These are phyloP conservation scores for Capsicum rhomboideum DNA, from an alignment of 257 asterid genomes.

Conservation along the genomic window DNA sequence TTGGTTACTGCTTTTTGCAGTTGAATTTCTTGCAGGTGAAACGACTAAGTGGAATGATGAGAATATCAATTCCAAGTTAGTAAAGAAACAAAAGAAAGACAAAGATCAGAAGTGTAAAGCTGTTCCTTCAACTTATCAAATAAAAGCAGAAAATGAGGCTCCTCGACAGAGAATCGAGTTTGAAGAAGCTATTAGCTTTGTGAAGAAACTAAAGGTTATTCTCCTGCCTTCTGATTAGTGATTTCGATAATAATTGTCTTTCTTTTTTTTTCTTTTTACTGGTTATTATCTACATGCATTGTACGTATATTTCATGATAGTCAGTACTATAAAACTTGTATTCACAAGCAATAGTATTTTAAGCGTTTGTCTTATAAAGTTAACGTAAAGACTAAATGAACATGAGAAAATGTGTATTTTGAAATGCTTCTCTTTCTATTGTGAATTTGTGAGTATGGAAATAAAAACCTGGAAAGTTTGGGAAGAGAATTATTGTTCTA, in stretches of 20 bases:
- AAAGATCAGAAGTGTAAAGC: constrained; percentile 60
- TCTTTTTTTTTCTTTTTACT: background rate
- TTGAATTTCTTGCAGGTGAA: constrained; percentile 84
- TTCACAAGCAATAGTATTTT: background rate
- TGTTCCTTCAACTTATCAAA: no score
- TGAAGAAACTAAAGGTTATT: background rate
- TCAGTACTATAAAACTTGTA: background rate
- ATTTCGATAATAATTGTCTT: background rate
- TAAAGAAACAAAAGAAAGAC: constrained; percentile 58
- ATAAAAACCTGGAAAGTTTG: no score
- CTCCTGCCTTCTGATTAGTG: background rate
- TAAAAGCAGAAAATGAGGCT: no score
- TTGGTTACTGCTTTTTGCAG: constrained; percentile 35
- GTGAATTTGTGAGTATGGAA: no score
- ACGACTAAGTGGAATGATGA: constrained; percentile 81
- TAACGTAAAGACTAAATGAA: background rate
- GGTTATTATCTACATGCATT: background rate
- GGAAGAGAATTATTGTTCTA: no score
- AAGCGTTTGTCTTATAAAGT: background rate
- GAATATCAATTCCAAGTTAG: constrained; percentile 42
- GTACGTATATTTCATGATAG: background rate
- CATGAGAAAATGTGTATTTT: background rate
- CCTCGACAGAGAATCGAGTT: background rate
- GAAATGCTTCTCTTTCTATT: background rate
- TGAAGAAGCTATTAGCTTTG: background rate